These are phyloP conservation scores for Lepidium sativum DNA, from an alignment of 345 rosid genomes.

Conservation along the genomic window DNA sequence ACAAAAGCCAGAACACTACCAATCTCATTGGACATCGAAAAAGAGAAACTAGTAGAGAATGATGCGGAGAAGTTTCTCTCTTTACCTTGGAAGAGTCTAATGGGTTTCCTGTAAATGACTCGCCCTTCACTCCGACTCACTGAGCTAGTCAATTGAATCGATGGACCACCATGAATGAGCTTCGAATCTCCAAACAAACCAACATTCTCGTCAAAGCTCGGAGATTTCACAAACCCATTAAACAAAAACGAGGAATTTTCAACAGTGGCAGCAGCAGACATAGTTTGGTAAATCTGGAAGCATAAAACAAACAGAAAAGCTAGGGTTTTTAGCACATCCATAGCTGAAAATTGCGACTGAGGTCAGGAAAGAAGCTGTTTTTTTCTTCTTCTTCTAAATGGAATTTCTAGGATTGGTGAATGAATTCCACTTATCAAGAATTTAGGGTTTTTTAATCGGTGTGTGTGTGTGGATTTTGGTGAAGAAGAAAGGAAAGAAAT, in stretches of 20 bases:
- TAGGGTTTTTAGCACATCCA: conserved; percentile 27
- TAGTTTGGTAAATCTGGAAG: conserved; percentile 16
- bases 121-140: conserved; percentile 42
- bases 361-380: neutral
- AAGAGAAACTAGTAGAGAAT: conserved; percentile 65
- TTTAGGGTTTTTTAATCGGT: neutral
- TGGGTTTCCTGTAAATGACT: conserved; percentile 58
- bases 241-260: conserved; percentile 44
- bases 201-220: conserved; percentile 34
- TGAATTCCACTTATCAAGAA: conserved; percentile 6
- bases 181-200: conserved; percentile 63
- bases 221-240: conserved; percentile 44
- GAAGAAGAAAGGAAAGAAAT: conserved; percentile 8
- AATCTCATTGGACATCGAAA: conserved; percentile 42
- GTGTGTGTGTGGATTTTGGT: conserved; percentile 6
- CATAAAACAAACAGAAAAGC: conserved; percentile 30
- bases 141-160: conserved; percentile 55
- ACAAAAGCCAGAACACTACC: conserved; percentile 57
- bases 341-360: conserved; percentile 28
- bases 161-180: conserved; percentile 38
- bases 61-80: conserved; percentile 41
- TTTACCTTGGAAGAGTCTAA: conserved; percentile 61
- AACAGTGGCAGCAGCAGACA: conserved; percentile 20
- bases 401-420: conserved; percentile 18
- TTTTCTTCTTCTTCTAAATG: conserved; percentile 6